phyloP scores from a whole-genome alignment of 31 red algal species.

The Porphyra umbilicalis region DNA sequence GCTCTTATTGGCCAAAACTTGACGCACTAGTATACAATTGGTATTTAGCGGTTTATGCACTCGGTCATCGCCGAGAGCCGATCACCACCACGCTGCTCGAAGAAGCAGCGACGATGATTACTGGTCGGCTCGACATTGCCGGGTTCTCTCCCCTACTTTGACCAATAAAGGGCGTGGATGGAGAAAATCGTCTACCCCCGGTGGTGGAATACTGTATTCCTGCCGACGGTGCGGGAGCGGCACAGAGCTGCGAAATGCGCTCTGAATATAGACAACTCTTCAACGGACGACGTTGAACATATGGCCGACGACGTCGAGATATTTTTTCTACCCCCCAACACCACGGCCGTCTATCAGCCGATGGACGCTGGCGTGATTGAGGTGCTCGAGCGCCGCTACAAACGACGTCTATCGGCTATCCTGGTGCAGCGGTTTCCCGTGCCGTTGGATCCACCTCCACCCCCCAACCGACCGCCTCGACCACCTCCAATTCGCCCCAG shows the following conservation, averaged over 20 bases:
- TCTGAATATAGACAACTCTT: not conserved
- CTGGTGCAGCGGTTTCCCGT: too few relatives aligned
- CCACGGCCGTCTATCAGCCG: not conserved
- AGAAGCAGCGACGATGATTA: too few relatives aligned
- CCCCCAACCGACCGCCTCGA: too few relatives aligned
- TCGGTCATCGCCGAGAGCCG: too few relatives aligned
- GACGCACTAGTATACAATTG: too few relatives aligned
- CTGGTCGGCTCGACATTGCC: not conserved
- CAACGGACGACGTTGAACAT: not conserved
- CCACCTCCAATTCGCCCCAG: too few relatives aligned
- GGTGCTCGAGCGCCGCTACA: not conserved
- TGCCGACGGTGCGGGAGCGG: not conserved
- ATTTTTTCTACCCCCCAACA: not conserved
- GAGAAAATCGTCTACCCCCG: not conserved
- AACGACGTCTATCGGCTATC: too few relatives aligned
- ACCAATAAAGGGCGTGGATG: slow-evolving; percentile 6
- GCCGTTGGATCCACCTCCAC: too few relatives aligned
- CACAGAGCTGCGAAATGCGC: too few relatives aligned
- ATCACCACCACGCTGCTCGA: too few relatives aligned
- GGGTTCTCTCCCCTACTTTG: slow-evolving; percentile 5
- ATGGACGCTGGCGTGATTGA: not conserved
- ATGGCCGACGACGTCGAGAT: not conserved
- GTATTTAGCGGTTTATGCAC: too few relatives aligned
- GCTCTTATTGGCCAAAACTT: too few relatives aligned
- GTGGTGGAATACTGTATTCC: not conserved